Evolutionary conservation across 768 basidiomycete genomes (phyloP).

Genomic region (Xerocomellus dryophilus): DNA sequence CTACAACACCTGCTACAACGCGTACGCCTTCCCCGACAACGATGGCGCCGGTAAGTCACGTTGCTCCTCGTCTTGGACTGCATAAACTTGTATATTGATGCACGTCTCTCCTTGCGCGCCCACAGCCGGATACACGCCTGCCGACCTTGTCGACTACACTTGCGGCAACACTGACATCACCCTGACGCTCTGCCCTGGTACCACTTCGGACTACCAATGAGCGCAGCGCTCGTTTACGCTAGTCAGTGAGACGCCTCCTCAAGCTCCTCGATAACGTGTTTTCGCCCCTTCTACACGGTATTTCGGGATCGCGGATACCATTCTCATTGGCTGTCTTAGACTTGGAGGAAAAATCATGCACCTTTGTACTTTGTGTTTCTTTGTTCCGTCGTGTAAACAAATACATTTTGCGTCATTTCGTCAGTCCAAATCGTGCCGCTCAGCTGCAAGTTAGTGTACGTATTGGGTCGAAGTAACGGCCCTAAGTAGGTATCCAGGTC

Average conservation of each 20-base stretch:
- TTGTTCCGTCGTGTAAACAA: background rate
- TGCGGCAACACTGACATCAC: slow-evolving; percentile 28
- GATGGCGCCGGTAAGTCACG: slow-evolving; percentile 26
- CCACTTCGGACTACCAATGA: slow-evolving; percentile 17
- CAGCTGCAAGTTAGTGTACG: background rate
- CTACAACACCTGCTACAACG: slow-evolving; percentile 26
- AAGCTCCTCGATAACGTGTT: background rate
- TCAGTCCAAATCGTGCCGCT: background rate
- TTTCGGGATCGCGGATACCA: background rate
- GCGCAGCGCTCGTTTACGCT: background rate
- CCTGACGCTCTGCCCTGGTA: slow-evolving; percentile 29
- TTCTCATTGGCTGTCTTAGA: background rate
- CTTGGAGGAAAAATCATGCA: background rate
- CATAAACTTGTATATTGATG: background rate
- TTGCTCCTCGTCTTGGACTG: background rate
- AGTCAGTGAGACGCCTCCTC: background rate
- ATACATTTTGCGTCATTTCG: background rate
- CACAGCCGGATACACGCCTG: slow-evolving; percentile 27
- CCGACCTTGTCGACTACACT: slow-evolving; percentile 30
- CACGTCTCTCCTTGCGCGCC: background rate
- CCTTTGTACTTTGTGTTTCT: background rate
- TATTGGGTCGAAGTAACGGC: background rate
- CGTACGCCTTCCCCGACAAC: slow-evolving; percentile 35
- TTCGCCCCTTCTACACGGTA: background rate
- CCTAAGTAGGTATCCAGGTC: background rate